A percentile compares a stretch with the other conserved stretches of the same genome.
phyloP scores from a whole-genome alignment of 306 rosid species.

The Castanea crenata region DNA sequence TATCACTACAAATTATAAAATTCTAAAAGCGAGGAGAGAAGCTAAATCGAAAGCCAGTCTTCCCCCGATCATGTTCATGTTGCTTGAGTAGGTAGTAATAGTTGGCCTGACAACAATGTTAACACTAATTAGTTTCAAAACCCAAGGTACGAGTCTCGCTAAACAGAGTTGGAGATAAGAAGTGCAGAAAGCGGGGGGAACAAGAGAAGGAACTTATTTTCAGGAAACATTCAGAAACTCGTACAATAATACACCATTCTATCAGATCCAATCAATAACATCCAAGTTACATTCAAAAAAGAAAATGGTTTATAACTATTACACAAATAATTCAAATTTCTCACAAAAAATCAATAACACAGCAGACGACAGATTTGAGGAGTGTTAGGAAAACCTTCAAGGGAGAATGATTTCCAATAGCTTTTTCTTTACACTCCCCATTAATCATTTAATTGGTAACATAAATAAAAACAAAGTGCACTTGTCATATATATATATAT shows the following conservation, averaged over 20 bases:
- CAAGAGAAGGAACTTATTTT: conserved; percentile 10
- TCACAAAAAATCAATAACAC: not conserved
- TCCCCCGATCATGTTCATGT: conserved; percentile 69
- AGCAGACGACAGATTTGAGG: not conserved
- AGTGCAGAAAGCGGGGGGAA: conserved; percentile 3
- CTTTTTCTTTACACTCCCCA: not conserved
- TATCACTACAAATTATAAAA: conserved; percentile 1
- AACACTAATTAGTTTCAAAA: conserved; percentile 21
- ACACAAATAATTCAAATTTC: not conserved
- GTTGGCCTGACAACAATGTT: conserved; percentile 66
- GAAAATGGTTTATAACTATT: not conserved
- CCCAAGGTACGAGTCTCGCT: not conserved
- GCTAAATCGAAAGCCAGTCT: conserved; percentile 93
- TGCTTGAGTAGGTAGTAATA: conserved; percentile 72
- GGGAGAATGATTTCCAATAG: not conserved
- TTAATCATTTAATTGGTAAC: not conserved
- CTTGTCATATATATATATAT: too few relatives aligned
- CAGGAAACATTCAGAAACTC: not conserved
- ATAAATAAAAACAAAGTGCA: not conserved
- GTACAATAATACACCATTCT: too few relatives aligned
- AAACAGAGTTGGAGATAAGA: conserved; percentile 13
- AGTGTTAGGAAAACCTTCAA: not conserved
- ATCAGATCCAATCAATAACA: not conserved
- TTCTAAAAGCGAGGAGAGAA: conserved; percentile 77
- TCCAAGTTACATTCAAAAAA: not conserved